phyloP scores from a whole-genome alignment of 768 basidiomycete species.

The Podaxis carcinomalis region DNA sequence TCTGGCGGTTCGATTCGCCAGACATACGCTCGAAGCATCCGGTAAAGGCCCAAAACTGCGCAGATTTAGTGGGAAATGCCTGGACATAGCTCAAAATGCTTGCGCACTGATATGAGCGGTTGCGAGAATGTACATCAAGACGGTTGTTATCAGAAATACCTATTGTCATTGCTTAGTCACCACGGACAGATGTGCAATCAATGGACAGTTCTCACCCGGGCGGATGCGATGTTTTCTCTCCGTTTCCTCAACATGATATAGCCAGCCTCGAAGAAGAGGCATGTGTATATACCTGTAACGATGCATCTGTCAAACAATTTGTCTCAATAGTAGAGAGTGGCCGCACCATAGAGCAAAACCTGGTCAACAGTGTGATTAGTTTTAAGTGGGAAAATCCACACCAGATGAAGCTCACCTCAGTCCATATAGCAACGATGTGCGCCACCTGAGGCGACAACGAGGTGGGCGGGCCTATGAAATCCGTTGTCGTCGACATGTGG shows the following conservation, averaged over 20 bases:
- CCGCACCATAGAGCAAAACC: conserved; percentile 10
- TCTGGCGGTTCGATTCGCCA: conserved; percentile 16
- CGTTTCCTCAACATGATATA: conserved; percentile 16
- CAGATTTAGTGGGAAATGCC: neutral
- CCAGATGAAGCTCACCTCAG: conserved; percentile 11
- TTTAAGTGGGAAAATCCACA: neutral
- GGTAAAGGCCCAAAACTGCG: conserved; percentile 18
- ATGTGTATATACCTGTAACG: conserved; percentile 15
- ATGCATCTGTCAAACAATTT: neutral
- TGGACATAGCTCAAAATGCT: neutral
- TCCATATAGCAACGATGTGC: conserved; percentile 14
- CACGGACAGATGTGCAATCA: neutral
- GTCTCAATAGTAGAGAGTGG: neutral
- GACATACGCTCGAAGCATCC: conserved; percentile 20
- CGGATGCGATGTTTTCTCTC: conserved; percentile 8
- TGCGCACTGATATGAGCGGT: conserved; percentile 21
- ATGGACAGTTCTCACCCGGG: conserved; percentile 10
- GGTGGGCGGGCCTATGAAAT: neutral
- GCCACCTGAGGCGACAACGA: conserved; percentile 11
- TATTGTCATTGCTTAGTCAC: neutral
- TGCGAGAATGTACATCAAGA: conserved; percentile 23
- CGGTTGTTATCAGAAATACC: conserved; percentile 20
- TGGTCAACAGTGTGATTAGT: neutral
- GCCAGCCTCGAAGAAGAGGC: conserved; percentile 17
- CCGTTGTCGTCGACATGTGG: neutral